Base-by-base conservation (phyloP, 768 basidiomycete species). In the Daedaleopsis nitida region DNA sequence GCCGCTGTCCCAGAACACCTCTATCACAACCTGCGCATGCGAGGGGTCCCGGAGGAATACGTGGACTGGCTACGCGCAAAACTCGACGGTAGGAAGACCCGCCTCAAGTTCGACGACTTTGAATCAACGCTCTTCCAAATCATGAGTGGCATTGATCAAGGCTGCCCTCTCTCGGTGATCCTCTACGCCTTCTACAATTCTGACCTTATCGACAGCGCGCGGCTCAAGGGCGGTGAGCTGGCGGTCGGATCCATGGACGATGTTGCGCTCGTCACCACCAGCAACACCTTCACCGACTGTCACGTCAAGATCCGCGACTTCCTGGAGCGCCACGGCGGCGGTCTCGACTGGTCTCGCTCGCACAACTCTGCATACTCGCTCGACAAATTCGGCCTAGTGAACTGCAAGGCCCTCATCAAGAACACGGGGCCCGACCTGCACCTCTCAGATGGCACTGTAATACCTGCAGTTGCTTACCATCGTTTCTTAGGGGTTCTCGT, bases 11-110 rank as follows among this genome's bases (percentile, higher is more conserved):
- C 58, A 23, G 10, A 59, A n/a, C n/a, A n/a, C n/a, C n/a, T n/a
- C n/a, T n/a, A n/a, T n/a, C n/a, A 64, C 45, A 49, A 61, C 39
- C 55, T 66, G 49, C 51, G 63, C 4, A 5, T 12, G 48, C 16
- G 48, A 10, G 58, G 65, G 13, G 32, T 66, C 23, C 65, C 65
- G 27, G 54, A 52, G 23, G 38, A 63, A 17, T 35, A 62, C 37
- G 64, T 67, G 58, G 77, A 77, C 0, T 68, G 72, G 57, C 73
- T 72, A n/a, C n/a, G n/a, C n/a, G n/a, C n/a, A n/a, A n/a, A n/a
- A n/a, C n/a, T n/a, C n/a, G n/a, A n/a, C n/a, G n/a, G n/a, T n/a
- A n/a, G n/a, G n/a, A n/a, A n/a, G n/a, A n/a, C n/a, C n/a, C n/a
- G n/a, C n/a, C n/a, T n/a, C n/a, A n/a, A n/a, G n/a, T n/a, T n/a